Conservation (phyloP, 2,329 filamentous ascomycete species). For the Periconia sp. region DNA sequence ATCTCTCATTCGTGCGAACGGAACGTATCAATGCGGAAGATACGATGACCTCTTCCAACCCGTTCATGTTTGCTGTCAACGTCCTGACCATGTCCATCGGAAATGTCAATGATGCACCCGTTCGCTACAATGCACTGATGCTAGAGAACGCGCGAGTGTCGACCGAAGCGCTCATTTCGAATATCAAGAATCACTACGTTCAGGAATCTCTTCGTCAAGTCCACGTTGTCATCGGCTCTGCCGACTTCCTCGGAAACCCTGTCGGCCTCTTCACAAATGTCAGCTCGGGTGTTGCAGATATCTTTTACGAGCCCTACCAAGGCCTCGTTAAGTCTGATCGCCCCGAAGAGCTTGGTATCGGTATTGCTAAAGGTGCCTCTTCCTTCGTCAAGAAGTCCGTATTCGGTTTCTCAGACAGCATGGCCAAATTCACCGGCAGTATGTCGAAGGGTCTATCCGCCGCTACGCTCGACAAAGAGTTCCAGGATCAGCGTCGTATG, state of each 20-base stretch:
- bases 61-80: slow-evolving; percentile 98
- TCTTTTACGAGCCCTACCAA: slow-evolving; percentile 99
- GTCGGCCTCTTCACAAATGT: slow-evolving; percentile 98
- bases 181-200: slow-evolving; percentile 92
- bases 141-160: slow-evolving; percentile 95
- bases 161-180: slow-evolving; percentile 79
- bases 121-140: slow-evolving; percentile 91
- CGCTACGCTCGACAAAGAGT: slow-evolving; percentile 96
- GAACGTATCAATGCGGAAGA: slow-evolving; percentile 97
- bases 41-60: slow-evolving; percentile 84
- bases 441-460: slow-evolving; percentile 96
- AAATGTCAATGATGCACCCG: slow-evolving; percentile 96
- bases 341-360: slow-evolving; percentile 91
- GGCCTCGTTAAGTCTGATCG: slow-evolving; percentile 94
- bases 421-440: slow-evolving; percentile 96
- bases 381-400: slow-evolving; percentile 99
- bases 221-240: slow-evolving; percentile 95
- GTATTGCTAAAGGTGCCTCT: slow-evolving; percentile 94
- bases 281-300: slow-evolving; percentile 94
- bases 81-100: slow-evolving; percentile 99
- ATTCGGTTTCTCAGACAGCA: slow-evolving; percentile 95
- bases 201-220: slow-evolving; percentile 96
- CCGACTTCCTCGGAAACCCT: slow-evolving; percentile 96
- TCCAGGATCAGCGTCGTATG: slow-evolving; percentile 95
- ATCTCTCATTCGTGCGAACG: slow-evolving; percentile 95